Percentiles rank a stretch among this genome's conserved stretches.
Evolutionary conservation across 208 protist species (phyloP).

Genomic region (Leishmania martiniquensis): DNA sequence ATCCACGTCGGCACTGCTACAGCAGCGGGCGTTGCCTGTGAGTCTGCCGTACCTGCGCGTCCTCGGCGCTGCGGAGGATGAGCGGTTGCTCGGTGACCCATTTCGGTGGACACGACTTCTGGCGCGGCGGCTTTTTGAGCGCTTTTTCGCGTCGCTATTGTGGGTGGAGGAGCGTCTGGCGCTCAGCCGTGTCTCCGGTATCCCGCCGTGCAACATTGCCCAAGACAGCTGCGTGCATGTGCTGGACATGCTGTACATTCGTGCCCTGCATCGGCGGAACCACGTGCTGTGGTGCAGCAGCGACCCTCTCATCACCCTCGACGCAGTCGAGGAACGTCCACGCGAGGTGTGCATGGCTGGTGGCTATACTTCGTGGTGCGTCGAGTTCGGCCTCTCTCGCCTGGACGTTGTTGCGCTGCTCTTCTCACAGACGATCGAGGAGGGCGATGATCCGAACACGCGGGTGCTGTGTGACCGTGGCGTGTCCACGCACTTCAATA

Average conservation of each 20-base stretch:
- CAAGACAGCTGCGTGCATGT: constrained; percentile 88
- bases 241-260: constrained; percentile 83
- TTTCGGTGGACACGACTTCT: constrained; percentile 84
- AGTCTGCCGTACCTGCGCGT: constrained; percentile 74
- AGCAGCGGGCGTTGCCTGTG: constrained; percentile 62
- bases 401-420: constrained; percentile 88
- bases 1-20: constrained; percentile 60
- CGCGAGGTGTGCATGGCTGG: constrained; percentile 82
- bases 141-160: constrained; percentile 76
- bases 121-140: constrained; percentile 69
- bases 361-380: constrained; percentile 81
- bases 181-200: constrained; percentile 75
- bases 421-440: constrained; percentile 91
- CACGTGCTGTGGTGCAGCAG: constrained; percentile 86
- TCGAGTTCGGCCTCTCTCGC: constrained; percentile 87
- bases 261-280: constrained; percentile 67
- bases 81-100: constrained; percentile 81
- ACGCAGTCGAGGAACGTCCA: constrained; percentile 78
- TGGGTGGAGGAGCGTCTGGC: constrained; percentile 88
- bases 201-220: constrained; percentile 87
- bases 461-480: constrained; percentile 81
- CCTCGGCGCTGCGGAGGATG: constrained; percentile 82
- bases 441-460: constrained; percentile 79
- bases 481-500: constrained; percentile 90
- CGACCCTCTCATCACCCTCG: constrained; percentile 69